Evolutionary conservation across 2,329 filamentous ascomycete genomes (phyloP).

Genomic region (Sarocladiaceae sp.): DNA sequence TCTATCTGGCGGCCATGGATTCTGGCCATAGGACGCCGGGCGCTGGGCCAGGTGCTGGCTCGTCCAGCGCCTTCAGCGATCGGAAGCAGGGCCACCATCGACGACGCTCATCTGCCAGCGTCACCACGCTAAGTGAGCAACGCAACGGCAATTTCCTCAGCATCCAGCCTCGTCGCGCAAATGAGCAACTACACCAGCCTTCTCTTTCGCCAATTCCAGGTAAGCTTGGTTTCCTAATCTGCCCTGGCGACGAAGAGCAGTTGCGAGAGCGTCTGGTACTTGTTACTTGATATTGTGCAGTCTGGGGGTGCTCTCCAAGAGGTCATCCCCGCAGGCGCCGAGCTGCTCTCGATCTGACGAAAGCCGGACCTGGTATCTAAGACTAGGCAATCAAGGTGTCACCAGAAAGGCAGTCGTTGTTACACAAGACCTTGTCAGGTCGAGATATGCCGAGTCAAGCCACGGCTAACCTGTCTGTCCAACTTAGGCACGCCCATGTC

Average conservation of each 20-base stretch:
- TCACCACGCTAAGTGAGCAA: constrained; percentile 23
- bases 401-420: not conserved
- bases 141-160: constrained; percentile 24
- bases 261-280: not conserved
- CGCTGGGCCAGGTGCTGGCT: constrained; percentile 29
- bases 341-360: too few relatives aligned
- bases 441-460: not conserved
- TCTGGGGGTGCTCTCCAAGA: not conserved
- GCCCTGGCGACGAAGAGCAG: too few relatives aligned
- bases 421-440: not conserved
- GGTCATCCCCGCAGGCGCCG: not conserved
- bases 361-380: not conserved
- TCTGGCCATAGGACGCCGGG: constrained; percentile 15
- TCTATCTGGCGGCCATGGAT: constrained; percentile 11
- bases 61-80: constrained; percentile 48
- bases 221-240: constrained; percentile 29
- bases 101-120: constrained; percentile 37
- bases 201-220: constrained; percentile 50
- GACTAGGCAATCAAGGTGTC: not conserved
- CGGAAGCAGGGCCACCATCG: constrained; percentile 38
- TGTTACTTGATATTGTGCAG: not conserved
- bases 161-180: constrained; percentile 22
- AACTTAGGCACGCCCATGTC: constrained; percentile 68
- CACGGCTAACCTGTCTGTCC: constrained; percentile 21
- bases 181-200: constrained; percentile 15